A percentile compares a stretch with the other conserved stretches of the same genome.
Evolutionary conservation across 495 filamentous ascomycete genomes (phyloP).

Genomic region (Apodospora peruviana): DNA sequence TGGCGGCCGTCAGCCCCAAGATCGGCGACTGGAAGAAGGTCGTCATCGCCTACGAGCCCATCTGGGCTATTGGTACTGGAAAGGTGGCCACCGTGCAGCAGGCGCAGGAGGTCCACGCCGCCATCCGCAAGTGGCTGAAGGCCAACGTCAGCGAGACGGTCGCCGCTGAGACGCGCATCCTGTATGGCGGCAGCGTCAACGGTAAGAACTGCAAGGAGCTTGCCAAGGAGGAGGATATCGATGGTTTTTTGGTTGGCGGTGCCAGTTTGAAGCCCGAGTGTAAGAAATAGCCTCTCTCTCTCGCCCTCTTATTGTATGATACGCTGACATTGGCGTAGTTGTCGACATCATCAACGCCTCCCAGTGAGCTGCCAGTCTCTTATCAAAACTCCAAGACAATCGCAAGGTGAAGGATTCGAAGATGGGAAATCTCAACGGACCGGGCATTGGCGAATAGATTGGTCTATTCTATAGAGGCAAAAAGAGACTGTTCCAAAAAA

Average conservation of each 20-base stretch:
- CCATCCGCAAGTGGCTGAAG: constrained; percentile 83
- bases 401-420: background rate
- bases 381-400: background rate
- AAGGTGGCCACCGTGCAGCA: constrained; percentile 93
- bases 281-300: constrained; percentile 41
- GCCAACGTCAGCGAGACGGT: constrained; percentile 64
- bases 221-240: constrained; percentile 86
- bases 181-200: constrained; percentile 94
- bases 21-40: constrained; percentile 86
- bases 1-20: constrained; percentile 61
- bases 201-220: constrained; percentile 98
- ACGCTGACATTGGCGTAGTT: constrained; percentile 35
- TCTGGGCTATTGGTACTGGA: constrained; percentile 98
- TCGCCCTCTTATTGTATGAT: background rate
- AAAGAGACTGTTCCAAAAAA: too few species aligned
- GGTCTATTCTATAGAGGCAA: too few species aligned
- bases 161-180: constrained; percentile 74
- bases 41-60: constrained; percentile 96
- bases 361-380: constrained; percentile 23
- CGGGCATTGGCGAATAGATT: too few species aligned
- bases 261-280: constrained; percentile 98
- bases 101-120: constrained; percentile 91
- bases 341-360: constrained; percentile 58
- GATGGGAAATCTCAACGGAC: too few species aligned
- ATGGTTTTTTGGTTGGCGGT: constrained; percentile 97